Conservation (phyloP, 2,329 filamentous ascomycete species). For the Zymoseptoria crescenta region DNA sequence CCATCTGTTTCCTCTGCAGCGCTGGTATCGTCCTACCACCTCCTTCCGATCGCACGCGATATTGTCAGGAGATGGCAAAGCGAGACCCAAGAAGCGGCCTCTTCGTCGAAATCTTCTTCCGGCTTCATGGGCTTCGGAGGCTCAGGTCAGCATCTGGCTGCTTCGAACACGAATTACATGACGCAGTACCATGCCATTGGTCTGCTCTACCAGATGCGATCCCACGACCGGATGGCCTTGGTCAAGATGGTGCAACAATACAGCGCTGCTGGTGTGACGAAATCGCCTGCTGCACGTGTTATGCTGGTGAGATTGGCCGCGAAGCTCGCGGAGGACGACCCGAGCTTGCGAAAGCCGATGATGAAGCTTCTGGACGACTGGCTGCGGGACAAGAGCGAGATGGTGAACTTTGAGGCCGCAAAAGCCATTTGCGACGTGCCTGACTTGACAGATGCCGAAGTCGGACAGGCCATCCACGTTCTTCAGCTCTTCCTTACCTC, state of each 20-base stretch:
- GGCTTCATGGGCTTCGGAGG: slow-evolving; percentile 90
- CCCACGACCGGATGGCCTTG: slow-evolving; percentile 93
- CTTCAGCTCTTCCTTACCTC: slow-evolving; percentile 95
- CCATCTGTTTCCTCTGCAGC: slow-evolving; percentile 94
- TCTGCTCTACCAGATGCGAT: slow-evolving; percentile 93
- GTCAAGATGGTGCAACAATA: slow-evolving; percentile 99
- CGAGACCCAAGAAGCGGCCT: slow-evolving; percentile 94
- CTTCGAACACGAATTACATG: slow-evolving; percentile 86
- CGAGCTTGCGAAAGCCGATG: slow-evolving; percentile 85
- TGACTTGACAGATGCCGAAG: slow-evolving; percentile 86
- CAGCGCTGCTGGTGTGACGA: slow-evolving; percentile 79
- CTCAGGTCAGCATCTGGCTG: slow-evolving; percentile 61
- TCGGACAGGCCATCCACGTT: slow-evolving; percentile 85
- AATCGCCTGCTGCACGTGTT: slow-evolving; percentile 86
- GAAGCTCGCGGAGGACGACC: slow-evolving; percentile 89
- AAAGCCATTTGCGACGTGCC: slow-evolving; percentile 95
- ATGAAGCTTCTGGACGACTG: slow-evolving; percentile 93
- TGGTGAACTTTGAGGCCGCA: slow-evolving; percentile 98
- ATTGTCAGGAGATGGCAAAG: slow-evolving; percentile 97
- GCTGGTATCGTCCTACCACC: slow-evolving; percentile 92
- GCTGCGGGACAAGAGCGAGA: slow-evolving; percentile 97
- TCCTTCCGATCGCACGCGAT: slow-evolving; percentile 90
- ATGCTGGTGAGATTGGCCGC: slow-evolving; percentile 89
- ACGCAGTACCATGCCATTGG: slow-evolving; percentile 98
- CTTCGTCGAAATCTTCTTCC: slow-evolving; percentile 78